Evolutionary conservation across 2,329 filamentous ascomycete species (phyloP).

Genomic region (Cladosporium velox): DNA sequence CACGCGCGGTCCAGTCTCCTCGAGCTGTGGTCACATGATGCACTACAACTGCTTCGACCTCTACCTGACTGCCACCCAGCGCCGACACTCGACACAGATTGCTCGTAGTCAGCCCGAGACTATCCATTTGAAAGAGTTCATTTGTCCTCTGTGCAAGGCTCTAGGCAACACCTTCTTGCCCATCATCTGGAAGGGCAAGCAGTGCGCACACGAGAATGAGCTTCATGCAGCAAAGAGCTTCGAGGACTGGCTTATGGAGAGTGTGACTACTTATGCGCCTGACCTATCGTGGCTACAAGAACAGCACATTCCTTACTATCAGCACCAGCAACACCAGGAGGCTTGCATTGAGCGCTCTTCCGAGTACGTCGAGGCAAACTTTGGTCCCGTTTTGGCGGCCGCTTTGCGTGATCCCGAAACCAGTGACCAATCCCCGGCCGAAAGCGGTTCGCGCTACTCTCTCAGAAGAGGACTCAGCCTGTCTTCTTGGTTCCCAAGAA

Average conservation of each 20-base stretch:
- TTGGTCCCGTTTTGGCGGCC: conserved; percentile 33
- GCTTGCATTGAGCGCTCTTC: conserved; percentile 29
- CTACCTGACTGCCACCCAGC: conserved; percentile 80
- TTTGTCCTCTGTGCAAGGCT: conserved; percentile 95
- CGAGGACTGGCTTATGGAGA: conserved; percentile 64
- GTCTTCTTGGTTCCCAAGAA: conserved; percentile 22
- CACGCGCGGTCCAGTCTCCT: conserved; percentile 76
- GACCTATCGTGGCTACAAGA: conserved; percentile 50
- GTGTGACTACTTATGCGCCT: conserved; percentile 53
- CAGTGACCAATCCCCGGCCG: not conserved
- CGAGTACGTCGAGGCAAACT: conserved; percentile 33
- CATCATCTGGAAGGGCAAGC: conserved; percentile 91
- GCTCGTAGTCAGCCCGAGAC: conserved; percentile 90
- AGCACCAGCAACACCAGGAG: conserved; percentile 37
- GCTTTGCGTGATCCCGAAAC: not conserved
- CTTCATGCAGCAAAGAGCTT: conserved; percentile 56
- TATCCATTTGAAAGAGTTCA: conserved; percentile 78
- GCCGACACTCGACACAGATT: conserved; percentile 88
- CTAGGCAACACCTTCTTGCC: conserved; percentile 93
- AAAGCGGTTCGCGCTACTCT: conserved; percentile 1
- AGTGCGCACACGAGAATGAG: conserved; percentile 75
- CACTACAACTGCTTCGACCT: conserved; percentile 94
- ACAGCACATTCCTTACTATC: conserved; percentile 35
- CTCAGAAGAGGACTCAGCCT: conserved; percentile 26
- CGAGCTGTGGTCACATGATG: conserved; percentile 97